Base-by-base conservation (phyloP, 495 filamentous ascomycete genomes). In the Opeltia flavorubescens region DNA sequence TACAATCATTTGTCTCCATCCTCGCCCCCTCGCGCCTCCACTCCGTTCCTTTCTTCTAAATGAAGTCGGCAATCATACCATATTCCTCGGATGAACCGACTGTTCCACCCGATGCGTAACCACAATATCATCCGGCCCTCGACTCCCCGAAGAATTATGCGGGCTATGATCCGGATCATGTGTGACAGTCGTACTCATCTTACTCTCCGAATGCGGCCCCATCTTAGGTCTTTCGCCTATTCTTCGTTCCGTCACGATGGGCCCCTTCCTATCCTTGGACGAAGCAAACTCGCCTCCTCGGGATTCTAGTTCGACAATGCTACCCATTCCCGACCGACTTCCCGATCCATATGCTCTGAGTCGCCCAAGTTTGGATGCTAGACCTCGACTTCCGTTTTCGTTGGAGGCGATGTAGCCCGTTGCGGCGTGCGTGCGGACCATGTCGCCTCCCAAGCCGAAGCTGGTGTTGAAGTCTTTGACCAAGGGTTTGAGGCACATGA, bases 401-500 rank as follows among this genome's bases (percentile, higher is more conserved):
- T 24, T 40, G 36, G 36, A 40, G 15, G 15, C 7, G 13, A 40
- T 40, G 36, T 40, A 40, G 6, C 36, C 36, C n/a, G 13, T 7
- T 15, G 36, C 36, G 6, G n/a, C 36, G 15, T 40, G 36, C 6
- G 36, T 40, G 15, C 36, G 36, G 6, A 17, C 13, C 21, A 24
- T 40, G 6, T 40, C 36, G 6, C 36, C 36, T 6, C 36, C 36
- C 17, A 40, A 8, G 15, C 36, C 36, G 17, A 40, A 40, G 18
- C 41, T 5, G 27, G 41, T 43, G 27, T 43, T 3, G 27, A 27
- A 27, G 1, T 43, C 17, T n/a, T 27, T 2, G 62, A 74, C 70
- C 51, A 72, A 74, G 0, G 70, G 70, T 0, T 66, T 59, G 9
- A 74, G 63, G 47, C 64, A 71, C 47, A 71, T 69, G 17, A 65